Conservation (phyloP, 768 basidiomycete species). For the Boletus rubescentipes region DNA sequence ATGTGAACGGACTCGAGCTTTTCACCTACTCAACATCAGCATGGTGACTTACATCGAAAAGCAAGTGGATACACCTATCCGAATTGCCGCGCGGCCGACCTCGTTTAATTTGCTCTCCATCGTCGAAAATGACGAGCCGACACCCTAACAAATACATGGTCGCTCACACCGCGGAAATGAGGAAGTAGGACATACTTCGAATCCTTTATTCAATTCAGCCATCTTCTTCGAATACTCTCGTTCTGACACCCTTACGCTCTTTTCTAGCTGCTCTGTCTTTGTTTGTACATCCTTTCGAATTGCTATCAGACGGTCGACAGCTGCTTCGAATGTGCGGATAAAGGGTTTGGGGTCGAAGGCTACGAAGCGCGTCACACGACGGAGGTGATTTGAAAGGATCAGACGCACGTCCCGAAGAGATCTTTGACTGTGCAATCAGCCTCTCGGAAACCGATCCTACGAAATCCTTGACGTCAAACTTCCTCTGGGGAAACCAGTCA, state of each 20-base stretch:
- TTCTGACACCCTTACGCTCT: slow-evolving; percentile 83
- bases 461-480: slow-evolving; percentile 92
- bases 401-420: slow-evolving; percentile 75
- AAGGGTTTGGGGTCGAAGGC: slow-evolving; percentile 96
- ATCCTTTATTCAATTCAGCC: slow-evolving; percentile 88
- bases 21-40: slow-evolving; percentile 58
- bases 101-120: slow-evolving; percentile 93
- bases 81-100: slow-evolving; percentile 89
- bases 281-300: slow-evolving; percentile 88
- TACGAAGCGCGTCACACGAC: slow-evolving; percentile 31
- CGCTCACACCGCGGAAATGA: background rate
- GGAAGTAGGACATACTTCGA: slow-evolving; percentile 63
- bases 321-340: slow-evolving; percentile 87
- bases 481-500: slow-evolving; percentile 50
- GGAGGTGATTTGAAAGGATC: background rate
- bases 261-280: slow-evolving; percentile 90
- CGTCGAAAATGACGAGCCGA: slow-evolving; percentile 80
- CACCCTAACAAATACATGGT: slow-evolving; percentile 52
- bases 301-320: slow-evolving; percentile 83
- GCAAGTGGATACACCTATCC: slow-evolving; percentile 62
- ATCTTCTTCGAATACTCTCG: slow-evolving; percentile 94
- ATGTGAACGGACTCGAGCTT: slow-evolving; percentile 94
- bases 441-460: slow-evolving; percentile 84
- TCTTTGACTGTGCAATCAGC: slow-evolving; percentile 83
- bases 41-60: background rate